Evolutionary conservation across 164 flowering plant genomes (phyloP).

Genomic region (Protea cynaroides): DNA sequence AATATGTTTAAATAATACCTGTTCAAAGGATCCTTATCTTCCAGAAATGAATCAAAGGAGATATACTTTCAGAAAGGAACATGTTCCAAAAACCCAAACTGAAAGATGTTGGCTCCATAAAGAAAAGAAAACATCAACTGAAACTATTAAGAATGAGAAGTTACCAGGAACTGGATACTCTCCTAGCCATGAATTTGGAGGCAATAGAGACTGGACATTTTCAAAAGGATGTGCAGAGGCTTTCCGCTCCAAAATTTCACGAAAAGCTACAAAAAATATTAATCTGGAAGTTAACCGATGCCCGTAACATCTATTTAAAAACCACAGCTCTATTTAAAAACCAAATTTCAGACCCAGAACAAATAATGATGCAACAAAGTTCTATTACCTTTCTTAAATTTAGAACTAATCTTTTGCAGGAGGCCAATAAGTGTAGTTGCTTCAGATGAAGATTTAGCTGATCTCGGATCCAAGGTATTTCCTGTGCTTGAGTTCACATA

Average conservation of each 20-base stretch:
- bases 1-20: not conserved
- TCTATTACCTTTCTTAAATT: constrained; percentile 84
- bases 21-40: no score
- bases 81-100: not conserved
- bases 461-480: constrained; percentile 65
- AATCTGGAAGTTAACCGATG: constrained; percentile 1
- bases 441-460: constrained; percentile 57
- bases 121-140: not conserved
- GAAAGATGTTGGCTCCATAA: not conserved
- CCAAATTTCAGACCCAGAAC: not conserved
- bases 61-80: not conserved
- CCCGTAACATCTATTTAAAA: not conserved
- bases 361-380: not conserved
- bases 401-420: constrained; percentile 79
- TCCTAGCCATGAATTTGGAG: constrained; percentile 93
- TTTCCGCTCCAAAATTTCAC: constrained; percentile 79
- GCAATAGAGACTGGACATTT: constrained; percentile 82
- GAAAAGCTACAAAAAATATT: constrained; percentile 61
- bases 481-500: constrained; percentile 83
- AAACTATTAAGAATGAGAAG: constrained; percentile 5
- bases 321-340: not conserved
- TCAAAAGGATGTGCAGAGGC: constrained; percentile 96
- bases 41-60: no score
- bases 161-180: constrained; percentile 79
- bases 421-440: constrained; percentile 85